Conservation (phyloP, 73 alveolate genomes). For the Effrenium voratum region DNA sequence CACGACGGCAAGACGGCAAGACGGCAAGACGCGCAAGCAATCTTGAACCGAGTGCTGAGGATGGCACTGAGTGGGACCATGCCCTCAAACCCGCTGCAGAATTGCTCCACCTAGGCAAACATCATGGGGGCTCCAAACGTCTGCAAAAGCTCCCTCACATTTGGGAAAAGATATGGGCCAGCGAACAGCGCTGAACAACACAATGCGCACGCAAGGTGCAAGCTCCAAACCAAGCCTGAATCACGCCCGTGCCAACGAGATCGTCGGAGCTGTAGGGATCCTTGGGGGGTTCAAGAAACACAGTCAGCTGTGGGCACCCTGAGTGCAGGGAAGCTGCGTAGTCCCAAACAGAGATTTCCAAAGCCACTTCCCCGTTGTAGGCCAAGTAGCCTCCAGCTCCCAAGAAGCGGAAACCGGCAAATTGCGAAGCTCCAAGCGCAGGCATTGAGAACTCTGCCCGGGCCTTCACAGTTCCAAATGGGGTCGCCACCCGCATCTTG, state of each 20-base stretch:
- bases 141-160: too few relatives aligned
- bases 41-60: not conserved
- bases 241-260: slow-evolving; percentile 75
- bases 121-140: too few relatives aligned
- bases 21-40: not conserved
- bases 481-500: slow-evolving; percentile 93
- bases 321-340: slow-evolving; percentile 27
- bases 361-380: slow-evolving; percentile 74
- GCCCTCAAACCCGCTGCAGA: slow-evolving; percentile 93
- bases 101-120: slow-evolving; percentile 72
- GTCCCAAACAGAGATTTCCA: slow-evolving; percentile 92
- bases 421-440: not conserved
- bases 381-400: slow-evolving; percentile 35
- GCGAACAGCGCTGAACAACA: not conserved
- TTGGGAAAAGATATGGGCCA: too few relatives aligned
- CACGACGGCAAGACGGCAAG: not conserved
- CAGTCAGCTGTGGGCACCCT: not conserved
- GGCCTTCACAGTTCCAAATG: slow-evolving; percentile 88
- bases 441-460: not conserved
- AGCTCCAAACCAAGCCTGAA: slow-evolving; percentile 9
- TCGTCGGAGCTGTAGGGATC: slow-evolving; percentile 85
- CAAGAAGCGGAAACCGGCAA: not conserved
- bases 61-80: slow-evolving; percentile 60
- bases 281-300: not conserved
- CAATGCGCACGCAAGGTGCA: not conserved